A percentile compares a stretch with the other conserved stretches of the same genome.
phyloP scores from a whole-genome alignment of 129 eudicot species.

The Tanacetum coccineum region DNA sequence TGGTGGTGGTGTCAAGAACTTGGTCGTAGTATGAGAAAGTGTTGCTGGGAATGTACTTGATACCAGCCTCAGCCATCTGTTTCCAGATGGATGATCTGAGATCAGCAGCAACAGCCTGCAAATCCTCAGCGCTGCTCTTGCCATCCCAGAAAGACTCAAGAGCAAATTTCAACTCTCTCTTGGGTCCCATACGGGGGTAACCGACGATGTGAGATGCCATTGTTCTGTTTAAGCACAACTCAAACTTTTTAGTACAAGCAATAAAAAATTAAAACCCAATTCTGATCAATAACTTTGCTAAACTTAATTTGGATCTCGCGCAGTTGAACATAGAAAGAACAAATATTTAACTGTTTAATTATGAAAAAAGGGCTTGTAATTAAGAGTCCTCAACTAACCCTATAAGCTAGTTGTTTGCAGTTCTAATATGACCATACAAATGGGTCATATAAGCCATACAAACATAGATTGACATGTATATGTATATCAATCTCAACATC shows the following conservation, averaged over 20 bases:
- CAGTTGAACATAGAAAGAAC: not conserved
- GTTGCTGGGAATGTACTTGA: constrained; percentile 98
- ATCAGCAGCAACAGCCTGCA: constrained; percentile 83
- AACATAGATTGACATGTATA: no score
- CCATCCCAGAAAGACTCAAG: constrained; percentile 99
- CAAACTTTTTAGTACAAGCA: not conserved
- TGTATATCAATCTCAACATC: no score
- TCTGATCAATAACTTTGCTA: no score
- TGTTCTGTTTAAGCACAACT: constrained; percentile 35
- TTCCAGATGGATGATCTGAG: constrained; percentile 98
- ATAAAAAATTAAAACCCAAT: no score
- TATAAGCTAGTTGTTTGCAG: not conserved
- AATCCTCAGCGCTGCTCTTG: constrained; percentile 88
- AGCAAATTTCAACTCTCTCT: constrained; percentile 98
- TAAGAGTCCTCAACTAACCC: constrained; percentile 5
- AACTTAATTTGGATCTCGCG: not conserved
- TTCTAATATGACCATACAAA: not conserved
- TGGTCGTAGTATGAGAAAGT: constrained; percentile 94
- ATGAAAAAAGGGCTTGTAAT: not conserved
- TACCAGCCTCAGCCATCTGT: constrained; percentile 88
- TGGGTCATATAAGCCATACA: no score
- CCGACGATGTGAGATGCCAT: constrained; percentile 99
- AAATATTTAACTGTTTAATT: not conserved
- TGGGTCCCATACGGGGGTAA: constrained; percentile 99
- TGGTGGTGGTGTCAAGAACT: constrained; percentile 92